Percentiles rank a stretch among this genome's conserved stretches.
These are phyloP conservation scores for Eimeria maxima DNA, from an alignment of 169 alveolate genomes.

Conservation along the genomic window DNA sequence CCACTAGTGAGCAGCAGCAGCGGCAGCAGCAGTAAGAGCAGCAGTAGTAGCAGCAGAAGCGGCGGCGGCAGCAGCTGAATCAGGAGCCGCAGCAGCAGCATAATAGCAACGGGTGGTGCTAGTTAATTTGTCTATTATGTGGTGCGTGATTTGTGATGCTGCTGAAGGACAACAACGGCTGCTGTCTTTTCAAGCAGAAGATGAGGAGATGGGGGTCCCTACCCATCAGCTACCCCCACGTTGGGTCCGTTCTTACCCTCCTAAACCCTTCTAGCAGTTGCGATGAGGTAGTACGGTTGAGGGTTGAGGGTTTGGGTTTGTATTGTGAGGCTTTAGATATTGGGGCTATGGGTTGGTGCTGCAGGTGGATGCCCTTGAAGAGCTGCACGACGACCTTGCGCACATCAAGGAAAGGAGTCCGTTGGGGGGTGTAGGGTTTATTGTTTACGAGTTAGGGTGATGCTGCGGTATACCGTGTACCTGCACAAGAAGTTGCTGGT, in stretches of 20 bases:
- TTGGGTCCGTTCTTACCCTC: slow-evolving; percentile 39
- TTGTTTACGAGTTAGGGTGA: not conserved
- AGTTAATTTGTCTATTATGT: too few species aligned
- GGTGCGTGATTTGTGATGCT: not conserved
- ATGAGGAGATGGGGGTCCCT: slow-evolving; percentile 67
- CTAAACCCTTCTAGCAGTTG: not conserved
- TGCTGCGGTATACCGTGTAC: not conserved
- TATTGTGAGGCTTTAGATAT: not conserved
- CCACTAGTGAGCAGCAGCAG: not conserved
- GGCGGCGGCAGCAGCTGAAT: not conserved
- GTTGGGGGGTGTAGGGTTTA: slow-evolving; percentile 21
- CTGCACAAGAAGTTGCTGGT: not conserved
- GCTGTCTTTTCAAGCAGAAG: slow-evolving; percentile 76
- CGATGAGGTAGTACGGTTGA: not conserved
- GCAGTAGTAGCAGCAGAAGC: not conserved
- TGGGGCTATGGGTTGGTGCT: not conserved
- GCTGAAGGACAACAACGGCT: slow-evolving; percentile 77
- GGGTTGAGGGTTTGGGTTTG: slow-evolving; percentile 49
- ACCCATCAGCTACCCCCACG: slow-evolving; percentile 74
- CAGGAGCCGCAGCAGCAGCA: not conserved
- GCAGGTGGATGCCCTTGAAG: slow-evolving; percentile 84
- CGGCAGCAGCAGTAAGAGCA: not conserved
- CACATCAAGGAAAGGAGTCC: slow-evolving; percentile 82
- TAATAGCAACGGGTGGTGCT: too few species aligned
- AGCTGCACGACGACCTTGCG: slow-evolving; percentile 82